These are phyloP conservation scores for Pisolithus thermaeus DNA, from an alignment of 1,284 basidiomycete genomes.

Conservation along the genomic window DNA sequence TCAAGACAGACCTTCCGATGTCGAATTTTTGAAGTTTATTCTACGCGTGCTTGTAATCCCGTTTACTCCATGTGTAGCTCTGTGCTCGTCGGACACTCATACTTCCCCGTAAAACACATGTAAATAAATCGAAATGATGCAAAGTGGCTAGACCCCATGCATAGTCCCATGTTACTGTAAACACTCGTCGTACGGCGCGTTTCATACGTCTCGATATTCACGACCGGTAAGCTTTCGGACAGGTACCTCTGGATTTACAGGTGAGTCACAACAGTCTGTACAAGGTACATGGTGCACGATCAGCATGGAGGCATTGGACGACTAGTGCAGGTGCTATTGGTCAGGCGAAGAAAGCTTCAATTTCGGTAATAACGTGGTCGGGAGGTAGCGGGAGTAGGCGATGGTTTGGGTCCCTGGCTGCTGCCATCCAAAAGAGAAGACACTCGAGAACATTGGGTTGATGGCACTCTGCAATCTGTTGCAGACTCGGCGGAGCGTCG, in stretches of 20 bases:
- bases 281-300: no score
- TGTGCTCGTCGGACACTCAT: no score
- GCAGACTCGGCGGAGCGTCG: not conserved
- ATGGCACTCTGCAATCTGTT: not conserved
- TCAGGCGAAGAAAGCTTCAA: not conserved
- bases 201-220: no score
- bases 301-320: not conserved
- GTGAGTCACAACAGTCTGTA: no score
- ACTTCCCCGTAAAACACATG: no score
- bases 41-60: not conserved
- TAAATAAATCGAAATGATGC: no score
- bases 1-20: not conserved
- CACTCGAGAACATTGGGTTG: conserved; percentile 9
- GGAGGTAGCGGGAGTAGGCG: not conserved
- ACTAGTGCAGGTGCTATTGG: not conserved
- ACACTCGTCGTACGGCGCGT: no score
- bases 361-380: not conserved
- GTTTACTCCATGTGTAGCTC: no score
- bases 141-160: no score
- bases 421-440: conserved; percentile 10
- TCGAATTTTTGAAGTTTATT: not conserved
- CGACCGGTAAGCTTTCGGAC: no score
- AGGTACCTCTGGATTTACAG: no score
- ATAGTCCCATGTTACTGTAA: no score
- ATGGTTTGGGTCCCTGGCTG: not conserved